Conservation (phyloP, 495 filamentous ascomycete species). For the Bacidia gigantensis region DNA sequence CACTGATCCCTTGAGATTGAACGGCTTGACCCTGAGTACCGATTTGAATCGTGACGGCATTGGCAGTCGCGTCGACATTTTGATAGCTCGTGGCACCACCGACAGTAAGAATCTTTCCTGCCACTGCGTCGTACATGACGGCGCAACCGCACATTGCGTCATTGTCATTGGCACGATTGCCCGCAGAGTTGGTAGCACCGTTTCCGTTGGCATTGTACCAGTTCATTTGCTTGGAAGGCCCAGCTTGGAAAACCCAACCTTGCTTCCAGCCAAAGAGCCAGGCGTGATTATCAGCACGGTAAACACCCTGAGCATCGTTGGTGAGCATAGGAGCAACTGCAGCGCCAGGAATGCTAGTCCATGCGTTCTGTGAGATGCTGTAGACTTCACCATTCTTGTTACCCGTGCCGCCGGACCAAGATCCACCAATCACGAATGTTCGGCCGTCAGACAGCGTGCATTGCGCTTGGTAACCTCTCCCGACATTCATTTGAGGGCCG, state of each 20-base stretch:
- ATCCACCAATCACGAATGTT: conserved; percentile 46
- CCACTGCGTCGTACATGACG: conserved; percentile 42
- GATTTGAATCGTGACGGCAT: conserved; percentile 32
- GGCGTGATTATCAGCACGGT: conserved; percentile 39
- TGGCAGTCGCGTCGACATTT: conserved; percentile 20
- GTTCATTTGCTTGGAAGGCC: conserved; percentile 40
- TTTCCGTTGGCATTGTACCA: conserved; percentile 35
- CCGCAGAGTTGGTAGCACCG: conserved; percentile 26
- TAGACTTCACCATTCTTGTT: conserved; percentile 46
- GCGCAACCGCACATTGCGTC: conserved; percentile 42
- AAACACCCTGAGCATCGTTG: conserved; percentile 29
- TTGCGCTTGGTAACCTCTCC: conserved; percentile 43
- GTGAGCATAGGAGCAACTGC: conserved; percentile 36
- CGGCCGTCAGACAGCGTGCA: conserved; percentile 37
- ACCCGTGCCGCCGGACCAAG: conserved; percentile 35
- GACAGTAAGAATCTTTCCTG: conserved; percentile 33
- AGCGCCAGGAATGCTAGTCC: conserved; percentile 26
- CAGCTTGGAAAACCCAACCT: conserved; percentile 41
- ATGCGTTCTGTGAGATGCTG: conserved; percentile 24
- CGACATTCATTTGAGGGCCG: conserved; percentile 27
- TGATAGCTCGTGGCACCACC: conserved; percentile 33
- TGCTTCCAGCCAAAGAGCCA: conserved; percentile 48
- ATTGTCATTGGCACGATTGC: conserved; percentile 25
- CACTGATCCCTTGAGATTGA: conserved; percentile 19
- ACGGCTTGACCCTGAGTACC: conserved; percentile 15